Evolutionary conservation across 805 yeast species (phyloP).

Genomic region (Ogataea ramenticola): DNA sequence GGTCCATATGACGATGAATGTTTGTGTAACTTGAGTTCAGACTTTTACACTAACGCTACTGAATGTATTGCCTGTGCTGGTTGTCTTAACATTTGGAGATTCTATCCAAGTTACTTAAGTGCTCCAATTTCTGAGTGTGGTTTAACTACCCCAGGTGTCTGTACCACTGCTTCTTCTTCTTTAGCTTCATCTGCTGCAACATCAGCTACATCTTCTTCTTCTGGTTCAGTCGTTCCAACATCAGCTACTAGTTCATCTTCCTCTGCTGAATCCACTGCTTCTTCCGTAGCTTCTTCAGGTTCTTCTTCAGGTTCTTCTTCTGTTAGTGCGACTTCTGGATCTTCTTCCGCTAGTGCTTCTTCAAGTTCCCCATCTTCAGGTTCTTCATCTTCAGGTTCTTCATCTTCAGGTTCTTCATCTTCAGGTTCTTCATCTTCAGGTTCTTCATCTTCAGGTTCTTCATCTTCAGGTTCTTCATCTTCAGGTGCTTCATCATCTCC

Average conservation of each 20-base stretch:
- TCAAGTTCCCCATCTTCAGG: too few species aligned
- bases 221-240: neutral
- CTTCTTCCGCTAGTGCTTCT: too few species aligned
- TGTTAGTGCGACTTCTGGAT: too few species aligned
- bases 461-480: neutral
- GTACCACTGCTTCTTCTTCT: neutral
- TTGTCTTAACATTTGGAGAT: slow-evolving; percentile 4
- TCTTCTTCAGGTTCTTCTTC: too few species aligned
- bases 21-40: slow-evolving; percentile 23
- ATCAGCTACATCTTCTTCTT: neutral
- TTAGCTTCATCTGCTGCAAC: neutral
- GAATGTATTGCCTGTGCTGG: slow-evolving; percentile 24
- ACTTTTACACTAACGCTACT: slow-evolving; percentile 21
- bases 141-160: slow-evolving; percentile 2
- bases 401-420: neutral
- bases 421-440: neutral
- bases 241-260: neutral
- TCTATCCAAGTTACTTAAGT: slow-evolving; percentile 2
- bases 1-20: slow-evolving; percentile 26
- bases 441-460: neutral
- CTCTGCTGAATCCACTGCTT: too few species aligned
- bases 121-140: slow-evolving; percentile 5
- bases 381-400: neutral
- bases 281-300: neutral
- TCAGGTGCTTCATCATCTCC: neutral